Conservation (phyloP, 1,284 basidiomycete species). For the Tilletia caries region DNA sequence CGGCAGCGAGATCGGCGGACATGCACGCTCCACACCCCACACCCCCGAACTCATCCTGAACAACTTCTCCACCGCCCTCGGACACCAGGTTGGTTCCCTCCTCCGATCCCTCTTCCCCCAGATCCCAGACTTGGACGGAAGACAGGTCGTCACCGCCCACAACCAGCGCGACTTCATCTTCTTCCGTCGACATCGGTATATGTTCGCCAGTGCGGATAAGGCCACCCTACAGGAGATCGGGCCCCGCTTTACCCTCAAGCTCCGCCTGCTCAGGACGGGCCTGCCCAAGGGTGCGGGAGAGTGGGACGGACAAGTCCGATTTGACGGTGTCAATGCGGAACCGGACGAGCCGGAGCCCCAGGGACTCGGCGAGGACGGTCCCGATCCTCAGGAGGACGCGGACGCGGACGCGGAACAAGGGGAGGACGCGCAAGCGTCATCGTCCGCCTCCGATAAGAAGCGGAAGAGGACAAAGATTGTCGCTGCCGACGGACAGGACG, state of each 20-base stretch:
- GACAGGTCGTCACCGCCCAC: constrained; percentile 95
- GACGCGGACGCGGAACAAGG: constrained; percentile 12
- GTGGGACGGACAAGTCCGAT: constrained; percentile 69
- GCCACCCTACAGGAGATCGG: constrained; percentile 96
- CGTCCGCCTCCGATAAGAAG: neutral
- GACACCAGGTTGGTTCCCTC: constrained; percentile 85
- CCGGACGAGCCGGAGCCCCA: neutral
- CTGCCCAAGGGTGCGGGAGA: constrained; percentile 64
- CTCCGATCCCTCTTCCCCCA: constrained; percentile 95
- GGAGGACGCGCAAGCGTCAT: neutral
- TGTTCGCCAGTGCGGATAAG: constrained; percentile 74
- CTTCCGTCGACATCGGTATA: constrained; percentile 92
- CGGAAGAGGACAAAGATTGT: constrained; percentile 3
- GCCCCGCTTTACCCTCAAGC: constrained; percentile 91
- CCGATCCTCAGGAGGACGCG: constrained; percentile 1
- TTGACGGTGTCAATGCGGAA: constrained; percentile 40
- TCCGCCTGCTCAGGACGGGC: constrained; percentile 82
- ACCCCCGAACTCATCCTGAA: constrained; percentile 94
- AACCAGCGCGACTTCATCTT: constrained; percentile 98
- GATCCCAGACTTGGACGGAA: constrained; percentile 88
- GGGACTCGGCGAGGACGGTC: constrained; percentile 6
- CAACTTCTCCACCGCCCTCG: constrained; percentile 88
- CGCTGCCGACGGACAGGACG: constrained; percentile 35
- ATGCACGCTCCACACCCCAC: constrained; percentile 86
- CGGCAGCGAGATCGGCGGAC: constrained; percentile 77